phyloP scores from a whole-genome alignment of 345 rosid species.

The Moricandia arvensis region DNA sequence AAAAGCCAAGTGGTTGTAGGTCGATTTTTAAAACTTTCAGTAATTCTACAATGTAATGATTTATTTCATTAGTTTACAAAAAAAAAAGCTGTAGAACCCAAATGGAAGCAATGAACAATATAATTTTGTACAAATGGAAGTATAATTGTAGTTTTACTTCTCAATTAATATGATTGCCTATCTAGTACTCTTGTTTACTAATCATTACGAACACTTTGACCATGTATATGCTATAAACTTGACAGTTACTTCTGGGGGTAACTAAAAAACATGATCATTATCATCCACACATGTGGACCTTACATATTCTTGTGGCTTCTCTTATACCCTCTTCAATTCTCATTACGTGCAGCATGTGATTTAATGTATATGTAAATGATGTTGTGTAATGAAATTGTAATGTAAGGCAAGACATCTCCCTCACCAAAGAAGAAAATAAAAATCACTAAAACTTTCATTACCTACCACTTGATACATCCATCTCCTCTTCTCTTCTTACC shows the following conservation, averaged over 20 bases:
- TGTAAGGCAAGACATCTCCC: conserved; percentile 31
- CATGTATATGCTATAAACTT: conserved; percentile 12
- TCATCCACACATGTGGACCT: conserved; percentile 29
- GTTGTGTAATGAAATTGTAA: conserved; percentile 14
- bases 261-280: conserved; percentile 21
- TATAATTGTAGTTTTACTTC: not conserved
- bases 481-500: conserved; percentile 43
- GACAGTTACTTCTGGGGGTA: conserved; percentile 19
- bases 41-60: not conserved
- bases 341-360: conserved; percentile 4
- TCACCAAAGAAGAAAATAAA: not conserved
- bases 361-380: conserved; percentile 11
- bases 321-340: conserved; percentile 4
- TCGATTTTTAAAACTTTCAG: not conserved
- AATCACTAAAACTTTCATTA: conserved; percentile 39
- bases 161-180: not conserved
- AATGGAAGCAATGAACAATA: not conserved
- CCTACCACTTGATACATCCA: conserved; percentile 80
- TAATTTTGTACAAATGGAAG: not conserved
- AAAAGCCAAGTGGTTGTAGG: not conserved
- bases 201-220: conserved; percentile 11
- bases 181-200: not conserved
- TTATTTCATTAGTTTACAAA: not conserved
- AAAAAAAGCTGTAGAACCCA: not conserved
- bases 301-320: conserved; percentile 15